A percentile compares a stretch with the other conserved stretches of the same genome.
Conservation (phyloP, 306 rosid genomes). For the Castanospermum australe region DNA sequence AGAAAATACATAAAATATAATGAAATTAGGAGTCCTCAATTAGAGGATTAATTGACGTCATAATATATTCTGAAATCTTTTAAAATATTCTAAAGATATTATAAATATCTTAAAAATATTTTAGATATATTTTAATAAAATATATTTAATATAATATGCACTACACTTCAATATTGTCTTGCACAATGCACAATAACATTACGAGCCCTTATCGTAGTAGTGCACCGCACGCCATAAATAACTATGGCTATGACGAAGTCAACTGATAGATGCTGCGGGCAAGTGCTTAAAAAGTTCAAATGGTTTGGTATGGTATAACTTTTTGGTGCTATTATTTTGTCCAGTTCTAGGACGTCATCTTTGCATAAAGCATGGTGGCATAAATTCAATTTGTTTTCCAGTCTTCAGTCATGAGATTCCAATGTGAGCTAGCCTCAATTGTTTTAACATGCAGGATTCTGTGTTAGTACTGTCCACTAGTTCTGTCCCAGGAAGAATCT, state of each 20-base stretch:
- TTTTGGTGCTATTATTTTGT: neutral
- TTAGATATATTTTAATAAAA: too few species aligned
- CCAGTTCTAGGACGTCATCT: neutral
- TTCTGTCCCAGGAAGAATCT: conserved; percentile 1
- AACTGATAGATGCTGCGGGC: neutral
- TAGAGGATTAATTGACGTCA: too few species aligned
- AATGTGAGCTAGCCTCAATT: neutral
- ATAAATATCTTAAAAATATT: too few species aligned
- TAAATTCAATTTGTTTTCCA: neutral
- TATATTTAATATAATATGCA: too few species aligned
- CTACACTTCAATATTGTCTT: too few species aligned
- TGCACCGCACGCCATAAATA: too few species aligned
- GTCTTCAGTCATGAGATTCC: conserved; percentile 12
- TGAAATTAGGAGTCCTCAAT: too few species aligned
- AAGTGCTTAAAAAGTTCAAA: neutral
- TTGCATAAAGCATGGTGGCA: conserved; percentile 6
- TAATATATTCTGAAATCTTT: too few species aligned
- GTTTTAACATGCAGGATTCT: conserved; percentile 17
- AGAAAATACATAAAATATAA: too few species aligned
- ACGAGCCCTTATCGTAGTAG: too few species aligned
- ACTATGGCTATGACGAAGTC: neutral
- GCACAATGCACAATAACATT: too few species aligned
- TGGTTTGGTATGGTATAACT: neutral
- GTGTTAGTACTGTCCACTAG: conserved; percentile 17
- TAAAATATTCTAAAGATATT: too few species aligned